Evolutionary conservation across 2,329 filamentous ascomycete species (phyloP), one percentile per base, ranked within the genome.

Genomic region (Diplodia sapinea): DNA sequence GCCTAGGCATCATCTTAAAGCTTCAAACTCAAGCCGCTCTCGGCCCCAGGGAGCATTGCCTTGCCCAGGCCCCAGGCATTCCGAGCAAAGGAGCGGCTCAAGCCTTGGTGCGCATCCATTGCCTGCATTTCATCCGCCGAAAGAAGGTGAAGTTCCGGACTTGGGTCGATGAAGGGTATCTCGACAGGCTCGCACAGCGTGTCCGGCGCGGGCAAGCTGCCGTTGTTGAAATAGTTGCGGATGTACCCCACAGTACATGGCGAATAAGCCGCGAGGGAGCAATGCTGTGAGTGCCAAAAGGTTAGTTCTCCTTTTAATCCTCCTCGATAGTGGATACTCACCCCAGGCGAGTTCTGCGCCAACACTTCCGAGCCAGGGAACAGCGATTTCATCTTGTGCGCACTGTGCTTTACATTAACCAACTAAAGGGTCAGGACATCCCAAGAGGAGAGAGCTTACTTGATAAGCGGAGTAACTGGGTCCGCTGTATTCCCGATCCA

Each of bases 401-500:
- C 66, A 23, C 50, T 68, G 29, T 2, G 2, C 7, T 11, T 4
- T 3, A 15, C n/a, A 17, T 63, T 26, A 63, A 31, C 38, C 12
- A 26, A 6, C 9, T 9, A 20, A 38, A 3, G 23, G 11, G 9
- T 26, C 26, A 15, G 11, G 20, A 2, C 0, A 26, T 17, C 15
- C 1, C 12, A 47, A 47, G 9, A 12, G 31, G 6, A 33, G 11
- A 49, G 20, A 2, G 23, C 67, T 31, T 62, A 65, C 51, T 82
- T 81, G 52, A 72, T 71, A 5, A 88, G 74, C 3, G 87, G 86
- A 0, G 86, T 89, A 0, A 89, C 85, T 0, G 88, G 87, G 67
- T 89, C 87, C 15, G 84, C 79, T 0, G 82, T 84, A 71, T 86
- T 88, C 43, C 83, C 84, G 13, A 88, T 76, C 72, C 87, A 85